Evolutionary conservation across 176 grass and related monocot species (phyloP), one percentile per base, ranked within the genome.

Genomic region (Eremochloa ophiuroides): DNA sequence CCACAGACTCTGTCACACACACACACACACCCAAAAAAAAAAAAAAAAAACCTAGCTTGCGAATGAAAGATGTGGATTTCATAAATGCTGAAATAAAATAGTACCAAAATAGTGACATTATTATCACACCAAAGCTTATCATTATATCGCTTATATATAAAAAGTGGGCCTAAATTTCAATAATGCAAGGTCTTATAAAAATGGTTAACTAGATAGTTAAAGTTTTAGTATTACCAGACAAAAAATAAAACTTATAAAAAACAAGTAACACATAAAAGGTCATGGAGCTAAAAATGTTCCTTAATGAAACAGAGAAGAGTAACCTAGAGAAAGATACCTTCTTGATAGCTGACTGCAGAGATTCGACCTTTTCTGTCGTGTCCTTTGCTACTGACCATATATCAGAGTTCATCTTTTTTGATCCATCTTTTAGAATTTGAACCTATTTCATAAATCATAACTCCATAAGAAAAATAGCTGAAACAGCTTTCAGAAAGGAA

Each of bases 371-470:
- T 44, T 81, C 79, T 9, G 60, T 35, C n/a, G 82, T 76, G 28
- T 76, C 63, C 27, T 85, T 85, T 41, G 63, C 71, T 65, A 89
- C 53, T 64, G 82, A 81, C 71, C 78, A 53, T 71, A 89, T 76
- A 81, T 80, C 70, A 33, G 82, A 89, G 77, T 56, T 89, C 63
- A 81, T 81, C 71, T 76, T 89, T 85, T 33, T 85, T 43, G 77
- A 89, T 44, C 76, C 82, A 62, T 75, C 87, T 34, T 25, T 62
- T 15, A 89, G 64, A 80, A 70, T 76, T 70, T 2, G 82, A 28
- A 85, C 77, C 87, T 89, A 43, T 56, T 40, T 29, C 33, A 56
- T 40, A 20, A 71, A 62, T 62, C 33, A 70, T 5, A 60, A 67
- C 67, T 16, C 46, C 55, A 84, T 63, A 23, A 84, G 20, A 66